Conservation (phyloP, 2,329 filamentous ascomycete genomes). For the Xylaria sp. region DNA sequence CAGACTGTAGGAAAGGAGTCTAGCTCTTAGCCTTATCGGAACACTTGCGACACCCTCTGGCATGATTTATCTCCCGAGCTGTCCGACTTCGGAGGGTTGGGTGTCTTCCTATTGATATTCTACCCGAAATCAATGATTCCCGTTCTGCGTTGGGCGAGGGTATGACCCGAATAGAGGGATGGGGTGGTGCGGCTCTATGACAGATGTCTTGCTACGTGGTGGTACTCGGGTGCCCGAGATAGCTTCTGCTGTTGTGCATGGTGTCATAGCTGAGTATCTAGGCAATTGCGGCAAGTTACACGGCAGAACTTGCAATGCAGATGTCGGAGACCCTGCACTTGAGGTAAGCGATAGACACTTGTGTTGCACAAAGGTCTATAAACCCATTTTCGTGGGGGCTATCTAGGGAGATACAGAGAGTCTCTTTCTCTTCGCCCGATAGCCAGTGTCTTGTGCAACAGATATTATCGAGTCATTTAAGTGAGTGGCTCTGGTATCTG, state of each 20-base stretch:
- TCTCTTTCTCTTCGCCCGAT: no score
- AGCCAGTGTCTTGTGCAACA: no score
- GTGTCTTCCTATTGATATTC: background rate
- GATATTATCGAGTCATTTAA: background rate
- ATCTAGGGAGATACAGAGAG: no score
- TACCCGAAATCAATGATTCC: background rate
- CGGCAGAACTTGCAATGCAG: background rate
- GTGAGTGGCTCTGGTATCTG: background rate
- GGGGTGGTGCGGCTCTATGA: background rate
- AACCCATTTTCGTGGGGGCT: no score
- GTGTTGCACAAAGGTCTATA: no score
- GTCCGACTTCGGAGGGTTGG: slow-evolving; percentile 12
- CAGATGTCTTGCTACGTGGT: background rate
- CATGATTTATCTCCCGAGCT: background rate
- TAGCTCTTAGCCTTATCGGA: background rate
- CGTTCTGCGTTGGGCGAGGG: background rate
- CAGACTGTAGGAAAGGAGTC: background rate
- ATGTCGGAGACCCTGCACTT: background rate
- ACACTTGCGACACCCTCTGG: background rate
- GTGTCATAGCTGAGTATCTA: background rate
- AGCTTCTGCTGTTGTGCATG: background rate
- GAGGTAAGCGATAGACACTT: no score
- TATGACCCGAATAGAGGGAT: background rate
- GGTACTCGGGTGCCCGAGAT: background rate
- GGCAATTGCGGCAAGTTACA: background rate